Evolutionary conservation across 2,329 filamentous ascomycete genomes (phyloP).

Genomic region (Epichloe sp.): DNA sequence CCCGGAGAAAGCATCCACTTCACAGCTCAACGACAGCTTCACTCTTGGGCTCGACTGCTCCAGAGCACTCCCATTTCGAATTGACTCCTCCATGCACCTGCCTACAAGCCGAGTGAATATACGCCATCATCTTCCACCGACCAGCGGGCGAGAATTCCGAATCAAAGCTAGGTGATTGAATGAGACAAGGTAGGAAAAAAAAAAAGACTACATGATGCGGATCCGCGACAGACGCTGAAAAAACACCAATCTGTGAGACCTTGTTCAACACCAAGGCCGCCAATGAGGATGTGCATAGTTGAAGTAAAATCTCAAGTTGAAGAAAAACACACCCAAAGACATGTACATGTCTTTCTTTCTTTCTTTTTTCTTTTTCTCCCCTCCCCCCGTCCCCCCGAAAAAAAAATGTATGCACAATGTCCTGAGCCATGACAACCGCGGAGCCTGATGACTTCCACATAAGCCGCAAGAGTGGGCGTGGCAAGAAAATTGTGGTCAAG

Average conservation of each 20-base stretch:
- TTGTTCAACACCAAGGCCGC: not conserved
- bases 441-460: no score
- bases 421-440: no score
- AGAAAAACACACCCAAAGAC: no score
- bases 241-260: not conserved
- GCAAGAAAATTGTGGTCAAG: not conserved
- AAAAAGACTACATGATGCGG: not conserved
- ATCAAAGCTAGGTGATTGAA: not conserved
- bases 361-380: not conserved
- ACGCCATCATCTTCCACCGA: not conserved
- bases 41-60: no score
- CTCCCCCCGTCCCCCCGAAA: rapidly evolving
- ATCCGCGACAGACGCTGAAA: not conserved
- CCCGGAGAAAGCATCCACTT: no score
- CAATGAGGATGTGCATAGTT: not conserved
- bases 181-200: not conserved
- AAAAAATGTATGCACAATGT: not conserved
- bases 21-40: no score
- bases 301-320: no score
- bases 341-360: no score
- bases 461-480: no score
- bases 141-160: not conserved
- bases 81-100: not conserved
- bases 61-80: not conserved
- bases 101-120: not conserved